Percentiles rank a stretch among this genome's conserved stretches.
Conservation (phyloP, 202 grass and related monocot species). For the Panicum virgatum region DNA sequence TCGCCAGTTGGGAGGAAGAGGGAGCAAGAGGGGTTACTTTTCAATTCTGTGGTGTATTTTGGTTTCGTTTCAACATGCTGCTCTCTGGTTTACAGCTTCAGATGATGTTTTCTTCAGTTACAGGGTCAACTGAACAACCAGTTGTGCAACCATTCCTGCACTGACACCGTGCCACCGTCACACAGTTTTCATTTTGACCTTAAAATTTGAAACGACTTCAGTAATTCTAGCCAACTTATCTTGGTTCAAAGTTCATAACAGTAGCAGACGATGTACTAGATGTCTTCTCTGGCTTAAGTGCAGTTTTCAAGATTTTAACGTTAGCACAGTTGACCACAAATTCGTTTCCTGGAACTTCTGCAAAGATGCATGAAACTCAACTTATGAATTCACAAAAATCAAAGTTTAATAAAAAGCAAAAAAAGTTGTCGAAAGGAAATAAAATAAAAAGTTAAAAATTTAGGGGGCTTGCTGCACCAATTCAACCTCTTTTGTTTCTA, state of each 20-base stretch:
- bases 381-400: too few species aligned
- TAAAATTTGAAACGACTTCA: too few species aligned
- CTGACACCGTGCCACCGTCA: background rate
- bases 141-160: background rate
- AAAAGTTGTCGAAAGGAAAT: too few species aligned
- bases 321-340: too few species aligned
- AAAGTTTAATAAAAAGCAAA: too few species aligned
- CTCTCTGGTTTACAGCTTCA: background rate
- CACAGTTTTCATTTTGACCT: background rate
- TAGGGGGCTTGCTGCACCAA: too few species aligned
- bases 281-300: background rate
- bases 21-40: conserved; percentile 61
- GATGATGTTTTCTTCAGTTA: background rate
- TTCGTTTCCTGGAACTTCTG: too few species aligned
- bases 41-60: background rate
- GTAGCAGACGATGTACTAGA: background rate
- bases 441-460: too few species aligned
- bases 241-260: background rate
- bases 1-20: conserved; percentile 29
- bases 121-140: background rate
- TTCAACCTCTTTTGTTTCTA: too few species aligned
- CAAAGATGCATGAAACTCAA: too few species aligned
- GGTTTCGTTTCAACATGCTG: background rate
- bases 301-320: too few species aligned
- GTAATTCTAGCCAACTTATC: too few species aligned